Base-by-base conservation (phyloP, 1,284 basidiomycete genomes). In the Naganishia sp. region DNA sequence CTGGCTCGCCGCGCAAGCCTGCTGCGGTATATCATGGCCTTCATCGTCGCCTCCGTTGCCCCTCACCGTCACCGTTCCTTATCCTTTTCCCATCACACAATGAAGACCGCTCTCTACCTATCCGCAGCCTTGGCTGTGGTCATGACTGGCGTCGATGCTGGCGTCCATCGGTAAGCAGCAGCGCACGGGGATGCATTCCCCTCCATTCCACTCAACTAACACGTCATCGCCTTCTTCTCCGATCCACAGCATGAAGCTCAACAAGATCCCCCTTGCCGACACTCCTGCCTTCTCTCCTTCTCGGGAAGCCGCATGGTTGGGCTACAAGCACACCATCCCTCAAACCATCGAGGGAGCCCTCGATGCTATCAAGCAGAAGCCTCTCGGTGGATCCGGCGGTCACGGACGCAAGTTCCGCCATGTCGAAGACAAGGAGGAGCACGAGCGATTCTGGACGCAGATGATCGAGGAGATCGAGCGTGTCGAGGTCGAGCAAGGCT, bases 391-490 rank as follows among this genome's bases (percentile, higher is more conserved):
- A 17, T 42, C 50, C 17, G 61, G 61, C 10, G 61, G 61, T 39
- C 6, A 35, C 0, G 61, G 61, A 45, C 51, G 61, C 25, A 54
- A 63, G 52, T 53, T 53, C 39, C 69, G 63, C 39, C 63, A 68
- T 52, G 47, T 57, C 23, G n/a, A 53, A 58, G 67, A 75, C 64
- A 73, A 84, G 67, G 82, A 86, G 64, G 87, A 84, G 58, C 86
- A 89, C 61, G 84, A 87, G 63, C 84, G 88, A 67, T 87, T 85
- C 80, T 92, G 90, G 89, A 90, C 90, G 3, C 92, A 94, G 80
- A 76, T 78, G 73, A 66, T 77, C 49, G 51, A 70, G 42, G 71
- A 70, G 15, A 64, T 61, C 60, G 65, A 75, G 51, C 75, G 79
- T 39, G 75, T 80, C 61, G 86, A 88, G 64, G 84, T 88, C 71